Base-by-base conservation (phyloP, 352 stramenopile genomes). In the Phytophthora ohioensis region DNA sequence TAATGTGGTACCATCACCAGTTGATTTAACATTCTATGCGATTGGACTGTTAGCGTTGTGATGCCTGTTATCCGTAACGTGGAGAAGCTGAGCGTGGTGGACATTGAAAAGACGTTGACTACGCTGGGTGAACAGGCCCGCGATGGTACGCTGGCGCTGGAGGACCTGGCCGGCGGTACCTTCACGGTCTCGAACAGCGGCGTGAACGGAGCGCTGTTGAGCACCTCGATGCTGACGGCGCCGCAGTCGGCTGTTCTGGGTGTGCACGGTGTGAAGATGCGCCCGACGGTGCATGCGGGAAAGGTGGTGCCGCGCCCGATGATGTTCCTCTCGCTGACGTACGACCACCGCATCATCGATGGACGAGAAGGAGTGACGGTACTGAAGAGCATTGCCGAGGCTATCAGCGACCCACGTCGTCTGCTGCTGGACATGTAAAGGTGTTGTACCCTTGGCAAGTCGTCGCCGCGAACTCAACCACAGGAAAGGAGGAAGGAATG, bases 311-410 rank as follows among this genome's bases (percentile, higher is more conserved):
- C 97, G 15, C 82, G 98, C 56, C 98, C 98, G n/a, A 99, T 99
- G 97, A 99, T 99, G 98, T 99, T 99, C 76, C 84, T 99, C 47
- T 98, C 98, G 48, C 88, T 99, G 48, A 99, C 97, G 45, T 99
- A 99, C 84, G 98, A 99, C 87, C 98, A 99, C 90, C 92, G 98
- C 71, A 91, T 99, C 71, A 99, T 99, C 73, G 98, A 99, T 83
- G 98, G 98, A 55, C 96, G 98, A 78, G 98, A 99, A 86, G 97
- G 95, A 64, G 98, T 99, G 57, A 99, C 97, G n/a, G 98, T 99
- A 87, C 89, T 99, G 64, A 99, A 99, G 85, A 98, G 82, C 66
- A 96, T 99, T 66, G 94, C 96, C n/a, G 94, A 99, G 47, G 97
- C 98, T 73, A 97, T 99, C 70, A 91, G 92, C 48, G 96, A 99